Percentiles rank a stretch among this genome's conserved stretches.
phyloP scores from a whole-genome alignment of 345 rosid species.

The Aquilaria malaccensis region DNA sequence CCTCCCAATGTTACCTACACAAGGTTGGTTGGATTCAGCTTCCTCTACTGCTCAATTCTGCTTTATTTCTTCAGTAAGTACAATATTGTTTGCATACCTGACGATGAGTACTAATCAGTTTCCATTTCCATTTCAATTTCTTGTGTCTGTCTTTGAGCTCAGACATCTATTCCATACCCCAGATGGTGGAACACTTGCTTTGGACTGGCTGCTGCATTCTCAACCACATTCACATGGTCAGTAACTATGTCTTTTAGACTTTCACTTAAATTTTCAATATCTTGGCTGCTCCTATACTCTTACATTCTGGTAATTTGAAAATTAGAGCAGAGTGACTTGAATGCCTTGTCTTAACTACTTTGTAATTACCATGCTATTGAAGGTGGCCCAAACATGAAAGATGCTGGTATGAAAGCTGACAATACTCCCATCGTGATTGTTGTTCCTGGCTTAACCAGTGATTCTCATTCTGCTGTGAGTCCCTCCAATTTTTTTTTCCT shows the following conservation, averaged over 20 bases:
- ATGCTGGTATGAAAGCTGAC: conserved; percentile 29
- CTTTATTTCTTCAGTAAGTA: not conserved
- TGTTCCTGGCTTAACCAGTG: conserved; percentile 71
- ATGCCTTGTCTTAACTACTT: not conserved
- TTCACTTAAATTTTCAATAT: no score
- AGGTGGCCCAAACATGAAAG: conserved; percentile 16
- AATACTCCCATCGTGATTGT: conserved; percentile 49
- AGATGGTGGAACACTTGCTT: conserved; percentile 88
- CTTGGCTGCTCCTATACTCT: no score
- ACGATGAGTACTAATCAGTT: not conserved
- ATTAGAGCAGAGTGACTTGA: no score
- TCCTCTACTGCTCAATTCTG: not conserved
- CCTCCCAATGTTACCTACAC: conserved; percentile 59
- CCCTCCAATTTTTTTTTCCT: not conserved
- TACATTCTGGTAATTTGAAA: no score
- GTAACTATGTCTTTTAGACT: not conserved
- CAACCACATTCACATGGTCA: conserved; percentile 50
- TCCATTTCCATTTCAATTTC: no score
- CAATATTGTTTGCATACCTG: not conserved
- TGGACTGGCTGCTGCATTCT: conserved; percentile 67
- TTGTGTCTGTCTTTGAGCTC: not conserved
- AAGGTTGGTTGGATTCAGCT: conserved; percentile 31
- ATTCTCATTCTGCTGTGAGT: conserved; percentile 57
- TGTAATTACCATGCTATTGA: conserved; percentile 23
- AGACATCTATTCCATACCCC: conserved; percentile 58